phyloP scores from a whole-genome alignment of 148 eudicot genomes.

The Chenopodium berlandieri region DNA sequence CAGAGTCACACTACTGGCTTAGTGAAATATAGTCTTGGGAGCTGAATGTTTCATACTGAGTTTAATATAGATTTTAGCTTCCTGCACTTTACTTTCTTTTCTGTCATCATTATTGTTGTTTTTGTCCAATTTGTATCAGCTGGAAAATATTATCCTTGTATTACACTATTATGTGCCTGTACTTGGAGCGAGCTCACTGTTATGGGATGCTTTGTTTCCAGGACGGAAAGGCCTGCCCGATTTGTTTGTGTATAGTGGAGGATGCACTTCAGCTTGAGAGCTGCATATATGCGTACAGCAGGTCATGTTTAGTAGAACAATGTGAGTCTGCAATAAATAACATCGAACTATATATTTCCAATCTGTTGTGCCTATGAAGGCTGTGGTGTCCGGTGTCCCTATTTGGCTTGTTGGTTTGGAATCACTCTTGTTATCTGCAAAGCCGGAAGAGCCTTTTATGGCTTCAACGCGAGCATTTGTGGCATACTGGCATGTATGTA shows the following conservation, averaged over 20 bases:
- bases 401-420: slow-evolving; percentile 57
- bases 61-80: no score
- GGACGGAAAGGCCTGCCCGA: slow-evolving; percentile 43
- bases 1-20: no score
- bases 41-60: no score
- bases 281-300: slow-evolving; percentile 66
- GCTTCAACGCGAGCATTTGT: slow-evolving; percentile 76
- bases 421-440: slow-evolving; percentile 47
- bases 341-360: slow-evolving; percentile 43
- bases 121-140: no score
- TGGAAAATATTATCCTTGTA: no score
- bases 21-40: no score
- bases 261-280: slow-evolving; percentile 24
- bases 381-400: slow-evolving; percentile 41
- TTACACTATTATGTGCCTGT: no score
- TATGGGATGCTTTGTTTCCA: no score
- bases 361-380: slow-evolving; percentile 52
- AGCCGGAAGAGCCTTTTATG: slow-evolving; percentile 78
- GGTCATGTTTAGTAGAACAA: slow-evolving; percentile 78
- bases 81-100: no score
- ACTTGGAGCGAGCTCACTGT: no score
- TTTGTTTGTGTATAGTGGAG: slow-evolving; percentile 44
- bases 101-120: no score
- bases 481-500: slow-evolving; percentile 29
- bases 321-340: slow-evolving; percentile 17